Conservation (phyloP, 2,329 filamentous ascomycete species). For the Blumeria hordei region DNA sequence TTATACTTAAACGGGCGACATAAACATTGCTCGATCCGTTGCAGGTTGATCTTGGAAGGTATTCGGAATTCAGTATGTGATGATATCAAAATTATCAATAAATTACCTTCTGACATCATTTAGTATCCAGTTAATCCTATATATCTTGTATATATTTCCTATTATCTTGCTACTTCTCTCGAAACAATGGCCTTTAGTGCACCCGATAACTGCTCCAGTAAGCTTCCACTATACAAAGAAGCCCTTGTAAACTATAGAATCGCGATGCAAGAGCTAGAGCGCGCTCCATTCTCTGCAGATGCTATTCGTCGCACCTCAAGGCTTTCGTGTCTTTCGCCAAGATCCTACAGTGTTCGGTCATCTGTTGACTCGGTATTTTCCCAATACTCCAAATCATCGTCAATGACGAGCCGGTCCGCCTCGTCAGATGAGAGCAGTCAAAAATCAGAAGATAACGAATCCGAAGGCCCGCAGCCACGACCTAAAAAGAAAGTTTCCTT, state of each 20-base stretch:
- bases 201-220: conserved; percentile 8
- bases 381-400: conserved; percentile 6
- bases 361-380: conserved; percentile 13
- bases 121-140: conserved; percentile 7
- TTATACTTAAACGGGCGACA: conserved; percentile 12
- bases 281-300: conserved; percentile 7
- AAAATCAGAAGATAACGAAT: background rate
- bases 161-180: conserved; percentile 12
- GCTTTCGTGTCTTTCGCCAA: conserved; percentile 6
- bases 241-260: conserved; percentile 10
- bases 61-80: conserved; percentile 12
- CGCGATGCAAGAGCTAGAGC: conserved; percentile 9
- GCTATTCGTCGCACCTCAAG: conserved; percentile 1
- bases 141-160: conserved; percentile 13
- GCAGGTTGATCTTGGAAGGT: conserved; percentile 11
- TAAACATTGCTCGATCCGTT: conserved; percentile 12
- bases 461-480: background rate
- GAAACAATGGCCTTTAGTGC: conserved; percentile 11
- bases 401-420: background rate
- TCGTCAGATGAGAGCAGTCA: background rate
- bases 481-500: conserved; percentile 13
- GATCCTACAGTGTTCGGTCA: conserved; percentile 9
- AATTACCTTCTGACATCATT: background rate
- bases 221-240: conserved; percentile 13
- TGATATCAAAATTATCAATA: background rate